These are phyloP conservation scores for Globisporangium yorkense DNA, from an alignment of 352 stramenopile genomes.

Conservation along the genomic window DNA sequence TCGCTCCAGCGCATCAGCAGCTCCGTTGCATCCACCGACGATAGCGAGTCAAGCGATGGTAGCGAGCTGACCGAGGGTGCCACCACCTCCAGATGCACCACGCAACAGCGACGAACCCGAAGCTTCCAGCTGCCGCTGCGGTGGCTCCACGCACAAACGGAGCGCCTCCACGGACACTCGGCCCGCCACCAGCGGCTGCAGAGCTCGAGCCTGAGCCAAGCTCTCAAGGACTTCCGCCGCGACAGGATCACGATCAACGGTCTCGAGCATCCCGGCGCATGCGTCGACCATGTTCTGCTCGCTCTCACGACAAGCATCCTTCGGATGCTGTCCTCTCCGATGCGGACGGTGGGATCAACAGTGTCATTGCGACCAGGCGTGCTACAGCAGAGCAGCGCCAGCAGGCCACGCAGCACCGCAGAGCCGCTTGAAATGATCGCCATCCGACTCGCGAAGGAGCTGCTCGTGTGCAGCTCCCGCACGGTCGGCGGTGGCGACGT, in stretches of 20 bases:
- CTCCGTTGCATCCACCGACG: background rate
- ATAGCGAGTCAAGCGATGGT: too few relatives aligned
- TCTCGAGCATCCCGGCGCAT: slow-evolving; percentile 21
- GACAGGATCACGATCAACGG: slow-evolving; percentile 58
- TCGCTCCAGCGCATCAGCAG: background rate
- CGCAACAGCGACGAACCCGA: slow-evolving; percentile 2
- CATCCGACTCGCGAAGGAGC: slow-evolving; percentile 44
- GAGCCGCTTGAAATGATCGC: slow-evolving; percentile 32
- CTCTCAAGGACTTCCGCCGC: slow-evolving; percentile 59
- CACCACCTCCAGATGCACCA: background rate
- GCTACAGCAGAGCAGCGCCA: too few relatives aligned
- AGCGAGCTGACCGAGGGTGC: too few relatives aligned
- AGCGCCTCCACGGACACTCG: slow-evolving; percentile 22
- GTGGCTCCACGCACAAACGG: slow-evolving; percentile 49
- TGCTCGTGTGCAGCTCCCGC: slow-evolving; percentile 57
- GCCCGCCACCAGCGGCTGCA: slow-evolving; percentile 36
- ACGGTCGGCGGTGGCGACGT: slow-evolving; percentile 66
- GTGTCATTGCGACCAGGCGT: too few relatives aligned
- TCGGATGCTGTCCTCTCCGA: background rate
- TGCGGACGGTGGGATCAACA: too few relatives aligned
- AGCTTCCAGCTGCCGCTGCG: slow-evolving; percentile 33
- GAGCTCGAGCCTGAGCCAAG: slow-evolving; percentile 47
- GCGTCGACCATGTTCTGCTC: slow-evolving; percentile 28
- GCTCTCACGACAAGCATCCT: slow-evolving; percentile 15
- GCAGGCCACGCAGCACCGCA: background rate